phyloP scores from a whole-genome alignment of 2,329 filamentous ascomycete genomes.

The Akanthomyces muscarius region DNA sequence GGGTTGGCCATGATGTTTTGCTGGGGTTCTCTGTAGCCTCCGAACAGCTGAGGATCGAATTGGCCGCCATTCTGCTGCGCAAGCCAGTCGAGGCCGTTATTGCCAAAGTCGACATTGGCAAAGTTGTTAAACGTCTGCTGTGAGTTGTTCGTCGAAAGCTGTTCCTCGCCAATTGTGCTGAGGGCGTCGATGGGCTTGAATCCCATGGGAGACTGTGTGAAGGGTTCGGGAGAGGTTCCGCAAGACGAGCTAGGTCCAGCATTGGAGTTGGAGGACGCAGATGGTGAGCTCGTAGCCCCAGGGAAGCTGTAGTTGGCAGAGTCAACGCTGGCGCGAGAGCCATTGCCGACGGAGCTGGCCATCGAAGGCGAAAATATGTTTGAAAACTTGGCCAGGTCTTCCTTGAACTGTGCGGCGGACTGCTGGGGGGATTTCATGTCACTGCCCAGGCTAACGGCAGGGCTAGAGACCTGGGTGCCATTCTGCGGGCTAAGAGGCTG shows the following conservation, averaged over 20 bases:
- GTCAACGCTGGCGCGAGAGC: conserved; percentile 49
- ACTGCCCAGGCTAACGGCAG: conserved; percentile 29
- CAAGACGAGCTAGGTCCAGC: conserved; percentile 61
- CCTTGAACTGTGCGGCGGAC: conserved; percentile 33
- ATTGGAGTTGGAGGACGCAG: conserved; percentile 58
- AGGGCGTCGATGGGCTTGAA: conserved; percentile 60
- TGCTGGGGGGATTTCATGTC: conserved; percentile 23
- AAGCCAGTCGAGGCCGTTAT: conserved; percentile 66
- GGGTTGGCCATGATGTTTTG: conserved; percentile 68
- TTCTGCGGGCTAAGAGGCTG: conserved; percentile 32
- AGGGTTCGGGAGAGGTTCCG: conserved; percentile 74
- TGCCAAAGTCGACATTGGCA: conserved; percentile 38
- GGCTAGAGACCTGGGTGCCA: conserved; percentile 21
- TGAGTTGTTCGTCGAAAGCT: conserved; percentile 38
- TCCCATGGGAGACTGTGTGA: conserved; percentile 64
- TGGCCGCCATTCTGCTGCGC: conserved; percentile 76
- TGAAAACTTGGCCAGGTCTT: conserved; percentile 52
- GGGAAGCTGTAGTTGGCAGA: conserved; percentile 45
- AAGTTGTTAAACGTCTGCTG: conserved; percentile 32
- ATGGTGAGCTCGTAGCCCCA: conserved; percentile 56
- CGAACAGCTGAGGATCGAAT: conserved; percentile 89
- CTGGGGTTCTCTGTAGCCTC: conserved; percentile 86
- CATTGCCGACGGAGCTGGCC: conserved; percentile 42
- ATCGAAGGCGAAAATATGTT: conserved; percentile 57
- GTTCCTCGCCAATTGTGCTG: conserved; percentile 64